Evolutionary conservation across 2,329 filamentous ascomycete genomes (phyloP).

Genomic region (Exutisphaerella laricina): DNA sequence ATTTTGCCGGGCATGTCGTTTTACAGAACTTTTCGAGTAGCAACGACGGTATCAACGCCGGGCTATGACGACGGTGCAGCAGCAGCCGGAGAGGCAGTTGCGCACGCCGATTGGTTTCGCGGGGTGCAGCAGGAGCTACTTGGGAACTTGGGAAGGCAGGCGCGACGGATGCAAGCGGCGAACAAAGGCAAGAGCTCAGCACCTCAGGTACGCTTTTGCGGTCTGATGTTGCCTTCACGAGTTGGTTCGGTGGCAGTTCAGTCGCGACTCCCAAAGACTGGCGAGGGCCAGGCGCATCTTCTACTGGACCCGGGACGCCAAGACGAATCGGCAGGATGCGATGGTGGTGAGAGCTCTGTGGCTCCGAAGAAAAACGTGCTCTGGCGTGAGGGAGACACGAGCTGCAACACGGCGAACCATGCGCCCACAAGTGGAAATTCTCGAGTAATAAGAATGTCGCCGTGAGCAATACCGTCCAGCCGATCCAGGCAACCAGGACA

Average conservation of each 20-base stretch:
- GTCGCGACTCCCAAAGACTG: slow-evolving; percentile 1
- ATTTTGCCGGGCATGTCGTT: slow-evolving; percentile 30
- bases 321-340: background rate
- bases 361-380: background rate
- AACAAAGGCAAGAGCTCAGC: background rate
- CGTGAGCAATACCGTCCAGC: background rate
- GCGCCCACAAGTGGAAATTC: background rate
- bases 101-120: background rate
- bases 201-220: background rate
- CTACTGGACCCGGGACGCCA: background rate
- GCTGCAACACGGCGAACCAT: background rate
- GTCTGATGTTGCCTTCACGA: slow-evolving; percentile 10
- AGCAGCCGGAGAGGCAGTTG: background rate
- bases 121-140: slow-evolving; percentile 11
- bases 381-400: background rate
- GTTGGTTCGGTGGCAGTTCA: slow-evolving; percentile 17
- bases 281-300: slow-evolving; percentile 9
- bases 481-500: background rate
- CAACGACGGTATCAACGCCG: background rate
- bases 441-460: background rate
- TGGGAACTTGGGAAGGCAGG: too few relatives aligned
- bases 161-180: slow-evolving; percentile 1
- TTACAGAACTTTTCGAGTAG: background rate
- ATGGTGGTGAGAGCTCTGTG: background rate
- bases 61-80: slow-evolving; percentile 7